Conservation (phyloP, 352 stramenopile genomes). For the Phytopythium mirpurense region DNA sequence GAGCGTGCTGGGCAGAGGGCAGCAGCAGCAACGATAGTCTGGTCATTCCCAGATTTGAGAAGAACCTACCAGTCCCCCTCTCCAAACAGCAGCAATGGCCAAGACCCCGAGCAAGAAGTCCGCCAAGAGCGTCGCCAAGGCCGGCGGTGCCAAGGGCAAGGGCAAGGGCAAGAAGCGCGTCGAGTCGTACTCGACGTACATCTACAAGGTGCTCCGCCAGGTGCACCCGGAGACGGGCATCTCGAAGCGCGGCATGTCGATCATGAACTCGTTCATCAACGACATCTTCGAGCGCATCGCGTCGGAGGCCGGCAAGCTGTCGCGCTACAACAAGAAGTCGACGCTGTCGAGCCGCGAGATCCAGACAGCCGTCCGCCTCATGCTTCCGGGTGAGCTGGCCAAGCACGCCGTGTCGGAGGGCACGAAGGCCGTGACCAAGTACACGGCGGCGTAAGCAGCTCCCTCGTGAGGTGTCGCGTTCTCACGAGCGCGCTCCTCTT, state of each 20-base stretch:
- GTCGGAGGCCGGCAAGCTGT: conserved; percentile 93
- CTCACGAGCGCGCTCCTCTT: background rate
- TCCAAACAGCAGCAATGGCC: conserved; percentile 64
- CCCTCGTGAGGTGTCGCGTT: background rate
- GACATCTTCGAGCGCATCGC: conserved; percentile 74
- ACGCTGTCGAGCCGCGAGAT: conserved; percentile 96
- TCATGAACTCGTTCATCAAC: conserved; percentile 99
- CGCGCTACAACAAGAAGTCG: conserved; percentile 98
- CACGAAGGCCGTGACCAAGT: conserved; percentile 95
- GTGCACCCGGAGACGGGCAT: conserved; percentile 97
- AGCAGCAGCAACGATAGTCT: no score
- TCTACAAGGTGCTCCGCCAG: conserved; percentile 93
- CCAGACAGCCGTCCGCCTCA: conserved; percentile 93
- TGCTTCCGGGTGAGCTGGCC: conserved; percentile 95
- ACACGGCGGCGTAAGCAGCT: conserved; percentile 76
- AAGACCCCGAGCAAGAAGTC: conserved; percentile 96
- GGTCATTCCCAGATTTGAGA: conserved; percentile 9
- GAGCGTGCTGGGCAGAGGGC: no score
- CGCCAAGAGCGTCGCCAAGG: conserved; percentile 76
- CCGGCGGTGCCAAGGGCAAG: conserved; percentile 41
- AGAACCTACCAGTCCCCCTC: background rate
- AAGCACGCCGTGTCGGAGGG: conserved; percentile 97
- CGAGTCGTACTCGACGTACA: conserved; percentile 89
- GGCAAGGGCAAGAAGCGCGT: conserved; percentile 85
- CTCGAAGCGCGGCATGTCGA: conserved; percentile 96